Evolutionary conservation across 441 rosid species (phyloP), one percentile per base, ranked within the genome.

Genomic region (Pelargonium exstipulatum): DNA sequence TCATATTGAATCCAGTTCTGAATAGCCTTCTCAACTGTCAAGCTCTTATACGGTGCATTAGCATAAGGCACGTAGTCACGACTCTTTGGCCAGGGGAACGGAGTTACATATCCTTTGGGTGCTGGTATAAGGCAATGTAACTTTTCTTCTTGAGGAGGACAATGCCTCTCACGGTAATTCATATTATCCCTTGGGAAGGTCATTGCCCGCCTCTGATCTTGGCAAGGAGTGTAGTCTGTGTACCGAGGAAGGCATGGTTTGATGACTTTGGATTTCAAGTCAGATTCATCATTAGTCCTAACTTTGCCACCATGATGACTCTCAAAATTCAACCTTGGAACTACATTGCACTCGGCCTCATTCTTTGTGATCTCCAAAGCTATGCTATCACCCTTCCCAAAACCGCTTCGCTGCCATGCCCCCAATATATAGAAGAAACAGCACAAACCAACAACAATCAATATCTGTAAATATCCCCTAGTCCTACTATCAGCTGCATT

Each of bases 1-100:
- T 69, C 72, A 17, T 69, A 69, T 10, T 69, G 72, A 17, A 69
- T 69, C 72, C 72, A 69, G 37, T 69, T 69, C 72, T 69, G 72
- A 37, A 69, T 58, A 69, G 72, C 72, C 72, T 69, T 69, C 55
- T 69, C 72, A 10, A 69, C 72, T 12, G 72, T 69, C 64, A 69
- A 35, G 22, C 64, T 60, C 48, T 68, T 68, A 18, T 68, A 68
- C 0, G 71, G 71, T 3, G 71, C 71, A 55, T 68, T 68, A 4
- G 65, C 72, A 58, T 57, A 69, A 5, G 65, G 72, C 45, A 69
- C 72, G 17, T 69, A 69, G 14, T 69, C 72, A 42, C 65, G 64
- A 26, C 72, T 69, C 72, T 58, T 69, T 1, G 72, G 72, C 72
- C 72, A 69, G 5, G 72, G 46, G 17, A 69, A 69, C 5, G 72